Conservation (phyloP, 345 rosid genomes). For the Ailanthus altissimus region DNA sequence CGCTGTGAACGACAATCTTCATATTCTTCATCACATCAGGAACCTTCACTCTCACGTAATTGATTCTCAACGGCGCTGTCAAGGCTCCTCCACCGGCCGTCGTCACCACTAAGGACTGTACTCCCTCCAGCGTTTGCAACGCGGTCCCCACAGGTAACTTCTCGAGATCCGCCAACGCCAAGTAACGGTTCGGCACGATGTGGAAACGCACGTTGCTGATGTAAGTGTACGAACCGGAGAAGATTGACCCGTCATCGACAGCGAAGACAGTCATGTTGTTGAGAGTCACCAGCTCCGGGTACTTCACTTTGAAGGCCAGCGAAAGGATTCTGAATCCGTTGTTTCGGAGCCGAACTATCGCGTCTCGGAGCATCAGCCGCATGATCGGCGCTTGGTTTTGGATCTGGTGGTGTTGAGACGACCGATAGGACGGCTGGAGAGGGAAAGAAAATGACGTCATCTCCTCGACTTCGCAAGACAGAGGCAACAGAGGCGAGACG, state of each 20-base stretch:
- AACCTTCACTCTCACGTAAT: slow-evolving; percentile 51
- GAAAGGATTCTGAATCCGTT: slow-evolving; percentile 62
- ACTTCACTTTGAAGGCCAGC: slow-evolving; percentile 55
- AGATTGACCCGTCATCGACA: slow-evolving; percentile 55
- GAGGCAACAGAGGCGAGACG: slow-evolving; percentile 60
- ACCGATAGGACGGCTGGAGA: slow-evolving; percentile 15
- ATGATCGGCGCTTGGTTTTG: slow-evolving; percentile 40
- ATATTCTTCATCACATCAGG: slow-evolving; percentile 52
- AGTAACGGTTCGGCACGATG: slow-evolving; percentile 51
- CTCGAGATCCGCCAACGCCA: slow-evolving; percentile 47
- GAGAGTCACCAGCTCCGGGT: slow-evolving; percentile 46
- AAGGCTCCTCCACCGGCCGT: slow-evolving; percentile 27
- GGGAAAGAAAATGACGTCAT: slow-evolving; percentile 50
- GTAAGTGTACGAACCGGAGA: slow-evolving; percentile 53
- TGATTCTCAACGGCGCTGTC: slow-evolving; percentile 45
- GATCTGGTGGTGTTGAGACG: slow-evolving; percentile 5
- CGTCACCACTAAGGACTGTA: slow-evolving; percentile 40
- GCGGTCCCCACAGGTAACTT: slow-evolving; percentile 40
- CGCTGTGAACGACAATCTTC: slow-evolving; percentile 53
- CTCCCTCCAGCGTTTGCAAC: slow-evolving; percentile 41
- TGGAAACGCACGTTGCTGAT: slow-evolving; percentile 53
- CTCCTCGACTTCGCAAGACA: slow-evolving; percentile 59
- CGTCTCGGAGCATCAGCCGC: slow-evolving; percentile 66
- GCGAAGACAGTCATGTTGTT: slow-evolving; percentile 59
- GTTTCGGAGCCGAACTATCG: slow-evolving; percentile 57